Conservation (phyloP, 2,329 filamentous ascomycete species). For the Claviceps pazoutovae region DNA sequence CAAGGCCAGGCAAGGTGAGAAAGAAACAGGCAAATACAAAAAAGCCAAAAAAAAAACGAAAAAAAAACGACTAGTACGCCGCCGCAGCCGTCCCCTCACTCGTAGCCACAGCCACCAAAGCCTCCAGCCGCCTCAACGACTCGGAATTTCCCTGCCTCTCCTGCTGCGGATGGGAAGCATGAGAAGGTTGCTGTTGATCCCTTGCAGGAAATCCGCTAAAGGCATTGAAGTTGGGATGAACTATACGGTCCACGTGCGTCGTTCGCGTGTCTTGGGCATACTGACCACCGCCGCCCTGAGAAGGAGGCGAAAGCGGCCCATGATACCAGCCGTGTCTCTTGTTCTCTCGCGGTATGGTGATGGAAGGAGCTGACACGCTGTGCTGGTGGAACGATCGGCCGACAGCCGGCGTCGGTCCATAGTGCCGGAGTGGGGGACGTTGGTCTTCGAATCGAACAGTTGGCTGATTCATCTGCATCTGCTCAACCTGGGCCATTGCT, state of each 20-base stretch:
- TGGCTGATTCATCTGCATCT: conserved; percentile 29
- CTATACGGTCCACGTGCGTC: conserved; percentile 40
- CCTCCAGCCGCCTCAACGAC: conserved; percentile 25
- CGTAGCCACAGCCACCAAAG: conserved; percentile 30
- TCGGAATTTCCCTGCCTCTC: conserved; percentile 18
- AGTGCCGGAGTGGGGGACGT: conserved; percentile 21
- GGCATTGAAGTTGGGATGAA: conserved; percentile 40
- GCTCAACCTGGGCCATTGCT: conserved; percentile 40
- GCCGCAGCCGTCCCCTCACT: conserved; percentile 29
- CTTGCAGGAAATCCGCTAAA: conserved; percentile 36
- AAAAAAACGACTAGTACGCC: conserved; percentile 18
- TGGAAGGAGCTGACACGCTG: conserved; percentile 44
- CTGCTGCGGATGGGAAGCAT: conserved; percentile 8
- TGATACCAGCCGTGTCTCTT: conserved; percentile 66
- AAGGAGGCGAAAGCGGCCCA: conserved; percentile 27
- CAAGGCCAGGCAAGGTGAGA: background rate
- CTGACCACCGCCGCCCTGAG: conserved; percentile 13
- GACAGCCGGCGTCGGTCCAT: conserved; percentile 14
- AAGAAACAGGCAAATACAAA: background rate
- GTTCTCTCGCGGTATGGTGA: conserved; percentile 41
- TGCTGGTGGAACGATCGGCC: conserved; percentile 34
- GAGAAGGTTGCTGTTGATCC: conserved; percentile 14
- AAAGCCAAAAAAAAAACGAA: too few relatives aligned
- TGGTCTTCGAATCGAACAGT: conserved; percentile 43
- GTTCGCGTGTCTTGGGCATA: conserved; percentile 18